Conservation (phyloP, 2,329 filamentous ascomycete genomes). For the Hortaea werneckii region DNA sequence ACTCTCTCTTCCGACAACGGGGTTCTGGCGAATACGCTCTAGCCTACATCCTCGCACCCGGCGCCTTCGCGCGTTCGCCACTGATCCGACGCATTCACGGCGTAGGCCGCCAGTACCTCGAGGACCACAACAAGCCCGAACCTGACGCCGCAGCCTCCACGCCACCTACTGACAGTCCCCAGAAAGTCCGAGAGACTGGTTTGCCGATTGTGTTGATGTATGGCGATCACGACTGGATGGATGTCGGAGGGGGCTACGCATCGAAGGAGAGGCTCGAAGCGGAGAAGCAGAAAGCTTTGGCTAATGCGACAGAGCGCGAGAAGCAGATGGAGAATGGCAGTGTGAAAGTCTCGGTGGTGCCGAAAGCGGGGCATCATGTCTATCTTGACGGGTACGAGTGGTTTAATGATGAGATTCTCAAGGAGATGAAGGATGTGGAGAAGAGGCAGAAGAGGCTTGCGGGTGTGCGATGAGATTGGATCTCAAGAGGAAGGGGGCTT, state of each 20-base stretch:
- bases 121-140: slow-evolving; percentile 17
- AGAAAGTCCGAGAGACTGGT: slow-evolving; percentile 47
- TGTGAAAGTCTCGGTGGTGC: slow-evolving; percentile 71
- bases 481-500: background rate
- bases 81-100: slow-evolving; percentile 78
- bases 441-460: slow-evolving; percentile 25
- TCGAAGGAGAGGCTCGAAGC: slow-evolving; percentile 69
- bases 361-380: slow-evolving; percentile 60
- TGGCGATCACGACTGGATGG: slow-evolving; percentile 98
- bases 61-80: slow-evolving; percentile 80
- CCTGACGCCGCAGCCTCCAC: slow-evolving; percentile 15
- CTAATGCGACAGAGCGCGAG: slow-evolving; percentile 54
- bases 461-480: background rate
- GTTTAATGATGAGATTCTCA: slow-evolving; percentile 55
- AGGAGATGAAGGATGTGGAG: slow-evolving; percentile 57
- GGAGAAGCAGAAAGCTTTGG: slow-evolving; percentile 50
- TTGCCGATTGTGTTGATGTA: slow-evolving; percentile 89
- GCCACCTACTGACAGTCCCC: slow-evolving; percentile 5
- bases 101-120: slow-evolving; percentile 62
- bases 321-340: slow-evolving; percentile 63
- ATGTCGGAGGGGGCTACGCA: slow-evolving; percentile 72
- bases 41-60: slow-evolving; percentile 84
- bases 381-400: slow-evolving; percentile 62
- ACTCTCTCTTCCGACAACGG: slow-evolving; percentile 83
- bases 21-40: slow-evolving; percentile 92